Evolutionary conservation across 805 yeast genomes (phyloP), one percentile per base, ranked within the genome.

Genomic region (Saturnispora dispora): DNA sequence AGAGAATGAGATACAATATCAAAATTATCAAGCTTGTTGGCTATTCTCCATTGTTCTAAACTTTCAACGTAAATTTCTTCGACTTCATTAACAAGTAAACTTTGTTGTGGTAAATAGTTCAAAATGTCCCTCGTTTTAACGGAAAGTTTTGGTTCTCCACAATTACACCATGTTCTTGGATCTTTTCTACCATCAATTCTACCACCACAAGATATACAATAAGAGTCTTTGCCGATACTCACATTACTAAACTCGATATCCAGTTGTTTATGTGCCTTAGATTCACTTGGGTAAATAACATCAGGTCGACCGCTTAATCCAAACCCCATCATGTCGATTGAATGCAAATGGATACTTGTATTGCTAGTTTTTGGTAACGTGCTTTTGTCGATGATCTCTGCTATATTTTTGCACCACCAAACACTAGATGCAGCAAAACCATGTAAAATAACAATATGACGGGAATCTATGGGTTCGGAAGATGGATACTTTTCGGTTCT

Each of bases 1-100:
- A 79, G 80, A 0, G 95, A 85, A 64, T 87, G 95, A 0, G 88
- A 91, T 20, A 86, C 67, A 13, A 87, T 61, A 58, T 78, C 83
- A 39, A 87, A 74, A 54, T 77, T 73, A 1, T 71, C 74, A 10
- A 86, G 63, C 0, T 72, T 71, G 20, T 75, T 68, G 8, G 59
- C 66, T 7, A 51, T 53, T 58, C 93, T 69, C 93, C 95, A 86
- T 6, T 66, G 62, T 48, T 86, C 91, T 6, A 87, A 63, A 2
- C 82, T 76, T 9, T 74, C 76, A 7, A 77, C 62, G 55, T 83
- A 85, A 57, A 79, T 76, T 15, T 70, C 60, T 56, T 84, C 87
- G 35, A 81, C 76, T 11, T 70, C 70, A 13, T 59, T 30, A 3
- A 79, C 63, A 6, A 74, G 61, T 0, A 73, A 72, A 3, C 54